Conservation (phyloP, 768 basidiomycete genomes). For the Lentinula aciculospora region DNA sequence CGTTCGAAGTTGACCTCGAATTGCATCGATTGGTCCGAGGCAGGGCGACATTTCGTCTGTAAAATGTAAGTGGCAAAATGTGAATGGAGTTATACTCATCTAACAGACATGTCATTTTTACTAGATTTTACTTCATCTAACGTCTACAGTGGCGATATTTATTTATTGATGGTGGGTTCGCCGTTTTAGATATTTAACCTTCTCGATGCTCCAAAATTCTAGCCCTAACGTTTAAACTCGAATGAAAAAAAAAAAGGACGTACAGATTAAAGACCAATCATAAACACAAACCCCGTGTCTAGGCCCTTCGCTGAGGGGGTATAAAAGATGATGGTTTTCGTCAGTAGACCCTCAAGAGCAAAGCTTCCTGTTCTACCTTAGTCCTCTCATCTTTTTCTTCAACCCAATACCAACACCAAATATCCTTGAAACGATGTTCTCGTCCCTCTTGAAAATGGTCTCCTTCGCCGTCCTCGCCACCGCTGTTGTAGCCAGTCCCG, state of each 20-base stretch:
- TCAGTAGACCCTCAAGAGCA: neutral
- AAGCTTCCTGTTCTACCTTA: neutral
- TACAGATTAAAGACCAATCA: neutral
- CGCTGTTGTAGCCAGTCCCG: neutral
- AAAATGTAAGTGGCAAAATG: neutral
- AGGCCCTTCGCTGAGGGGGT: neutral
- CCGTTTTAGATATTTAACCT: neutral
- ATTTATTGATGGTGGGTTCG: too few species aligned
- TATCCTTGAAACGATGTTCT: slow-evolving; percentile 19
- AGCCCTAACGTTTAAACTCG: neutral
- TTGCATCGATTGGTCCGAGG: neutral
- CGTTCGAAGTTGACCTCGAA: neutral
- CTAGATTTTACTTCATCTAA: neutral
- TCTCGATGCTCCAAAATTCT: neutral
- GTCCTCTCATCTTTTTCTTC: neutral
- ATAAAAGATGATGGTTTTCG: neutral
- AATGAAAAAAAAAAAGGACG: neutral
- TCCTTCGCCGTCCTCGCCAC: slow-evolving; percentile 16
- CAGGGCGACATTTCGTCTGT: neutral
- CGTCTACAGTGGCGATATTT: too few species aligned
- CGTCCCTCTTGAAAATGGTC: slow-evolving; percentile 15
- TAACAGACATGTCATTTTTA: too few species aligned
- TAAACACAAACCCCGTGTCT: neutral
- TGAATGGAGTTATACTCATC: neutral
- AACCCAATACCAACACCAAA: neutral